A percentile compares a stretch with the other conserved stretches of the same genome.
Conservation (phyloP, 345 rosid species). For the Lagerstroemia speciosa region DNA sequence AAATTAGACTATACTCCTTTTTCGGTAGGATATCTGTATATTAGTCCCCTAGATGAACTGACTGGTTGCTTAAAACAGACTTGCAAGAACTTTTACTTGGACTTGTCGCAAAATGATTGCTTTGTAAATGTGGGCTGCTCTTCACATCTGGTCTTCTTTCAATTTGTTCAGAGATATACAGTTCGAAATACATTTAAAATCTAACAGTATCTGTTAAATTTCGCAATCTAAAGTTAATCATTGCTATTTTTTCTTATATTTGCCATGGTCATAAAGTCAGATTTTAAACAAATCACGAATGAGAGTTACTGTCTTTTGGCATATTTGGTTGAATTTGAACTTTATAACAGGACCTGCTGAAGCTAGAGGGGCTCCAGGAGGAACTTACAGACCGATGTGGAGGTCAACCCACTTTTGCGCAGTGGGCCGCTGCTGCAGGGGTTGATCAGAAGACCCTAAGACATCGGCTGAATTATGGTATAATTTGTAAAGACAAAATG, state of each 20-base stretch:
- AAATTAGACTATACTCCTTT: not conserved
- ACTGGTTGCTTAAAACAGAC: not conserved
- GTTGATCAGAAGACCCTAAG: slow-evolving; percentile 64
- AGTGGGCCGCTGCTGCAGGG: slow-evolving; percentile 94
- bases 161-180: not conserved
- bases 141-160: not conserved
- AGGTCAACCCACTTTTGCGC: slow-evolving; percentile 60
- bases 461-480: slow-evolving; percentile 58
- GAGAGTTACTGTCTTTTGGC: not conserved
- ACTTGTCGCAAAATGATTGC: not conserved
- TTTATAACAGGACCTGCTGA: slow-evolving; percentile 54
- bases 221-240: not conserved
- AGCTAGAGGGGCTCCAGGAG: slow-evolving; percentile 69
- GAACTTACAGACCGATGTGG: slow-evolving; percentile 67
- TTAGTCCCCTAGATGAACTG: not conserved
- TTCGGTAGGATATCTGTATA: not conserved
- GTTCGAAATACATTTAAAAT: not conserved
- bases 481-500: slow-evolving; percentile 81
- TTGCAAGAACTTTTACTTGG: slow-evolving; percentile 1
- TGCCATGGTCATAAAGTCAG: too few species aligned
- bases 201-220: not conserved
- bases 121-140: not conserved
- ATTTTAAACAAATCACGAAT: too few species aligned
- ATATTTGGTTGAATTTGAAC: not conserved
- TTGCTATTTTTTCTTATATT: not conserved